Conservation (phyloP, 768 basidiomycete genomes). For the Cytidiella melzeri region DNA sequence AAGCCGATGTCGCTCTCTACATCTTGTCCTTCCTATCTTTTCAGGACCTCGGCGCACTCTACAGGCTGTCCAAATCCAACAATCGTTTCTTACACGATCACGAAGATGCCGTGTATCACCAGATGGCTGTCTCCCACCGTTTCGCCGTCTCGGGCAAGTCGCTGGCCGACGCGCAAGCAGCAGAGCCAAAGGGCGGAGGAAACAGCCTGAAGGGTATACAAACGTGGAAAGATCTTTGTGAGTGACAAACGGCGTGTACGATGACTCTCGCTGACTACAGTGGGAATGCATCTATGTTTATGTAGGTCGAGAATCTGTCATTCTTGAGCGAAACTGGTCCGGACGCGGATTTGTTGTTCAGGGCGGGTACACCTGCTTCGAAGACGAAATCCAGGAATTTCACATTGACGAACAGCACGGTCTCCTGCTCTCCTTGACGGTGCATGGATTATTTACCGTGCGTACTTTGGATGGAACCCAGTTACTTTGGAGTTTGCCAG, state of each 20-base stretch:
- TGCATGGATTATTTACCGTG: too few relatives aligned
- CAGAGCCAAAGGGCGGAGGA: conserved; percentile 1
- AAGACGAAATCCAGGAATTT: conserved; percentile 10
- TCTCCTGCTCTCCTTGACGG: too few relatives aligned
- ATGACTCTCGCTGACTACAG: neutral
- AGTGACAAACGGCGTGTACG: neutral
- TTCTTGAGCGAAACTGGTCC: conserved; percentile 17
- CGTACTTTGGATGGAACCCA: conserved; percentile 14
- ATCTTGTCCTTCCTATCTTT: conserved; percentile 17
- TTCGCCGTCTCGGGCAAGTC: conserved; percentile 14
- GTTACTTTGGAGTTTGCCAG: conserved; percentile 17
- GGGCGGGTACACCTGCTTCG: conserved; percentile 12
- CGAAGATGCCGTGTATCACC: conserved; percentile 19
- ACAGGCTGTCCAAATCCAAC: conserved; percentile 9
- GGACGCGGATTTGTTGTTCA: conserved; percentile 16
- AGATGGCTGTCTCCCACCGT: conserved; percentile 16
- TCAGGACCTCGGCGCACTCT: conserved; percentile 13
- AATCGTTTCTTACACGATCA: conserved; percentile 12
- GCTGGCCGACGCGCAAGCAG: conserved; percentile 10
- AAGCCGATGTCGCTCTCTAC: conserved; percentile 17
- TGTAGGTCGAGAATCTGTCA: conserved; percentile 13
- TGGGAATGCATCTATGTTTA: too few relatives aligned
- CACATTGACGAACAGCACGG: conserved; percentile 16
- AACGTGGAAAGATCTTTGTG: conserved; percentile 21
- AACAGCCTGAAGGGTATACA: conserved; percentile 7